Evolutionary conservation across 352 stramenopile species (phyloP), one percentile per base, ranked within the genome.

Genomic region (Blastocystis sp.): DNA sequence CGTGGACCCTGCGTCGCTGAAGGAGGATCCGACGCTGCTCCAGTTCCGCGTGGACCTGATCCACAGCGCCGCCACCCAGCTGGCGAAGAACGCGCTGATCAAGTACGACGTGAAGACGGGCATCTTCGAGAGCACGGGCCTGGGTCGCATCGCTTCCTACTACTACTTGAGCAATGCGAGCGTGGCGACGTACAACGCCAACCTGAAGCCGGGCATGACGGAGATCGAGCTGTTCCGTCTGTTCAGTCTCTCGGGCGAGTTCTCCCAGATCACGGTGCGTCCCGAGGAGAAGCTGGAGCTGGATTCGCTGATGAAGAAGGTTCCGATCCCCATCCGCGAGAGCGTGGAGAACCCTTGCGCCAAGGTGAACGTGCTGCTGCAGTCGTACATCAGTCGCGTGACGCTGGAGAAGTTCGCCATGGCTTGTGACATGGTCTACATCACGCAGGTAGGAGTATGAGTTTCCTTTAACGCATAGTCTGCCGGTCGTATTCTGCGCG

Each of bases 161-260:
- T 99, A 98, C 89, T 99, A 99, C 90, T 96, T 99, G 81, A 94
- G 92, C 0, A 94, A 98, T 87, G 91, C 96, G 67, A 98, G 94
- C 24, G 98, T 99, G 91, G 93, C 94, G 56, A 94, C 94, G 34
- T 99, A 98, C 90, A 98, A 97, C 87, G 92, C 97, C 86, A 96
- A 98, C 85, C 89, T 99, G 84, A 97, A 97, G 87, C 95, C 96
- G 1, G 96, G 96, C 86, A 98, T 99, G 95, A 97, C 94, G n/a
- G 96, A 99, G 87, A 98, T 99, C 89, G 97, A 99, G 87, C 92
- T 99, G 34, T 91, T 99, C 71, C 91, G 96, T n/a, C 87, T 99
- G 8, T 99, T 99, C 86, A 97, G 94, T 44, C 91, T 98, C 59
- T 98, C 94, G 72, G 94, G 96, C 84, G 97, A 99, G 89, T 99